Base-by-base conservation (phyloP, 1,139 yeast species). In the Candida dubliniensis region DNA sequence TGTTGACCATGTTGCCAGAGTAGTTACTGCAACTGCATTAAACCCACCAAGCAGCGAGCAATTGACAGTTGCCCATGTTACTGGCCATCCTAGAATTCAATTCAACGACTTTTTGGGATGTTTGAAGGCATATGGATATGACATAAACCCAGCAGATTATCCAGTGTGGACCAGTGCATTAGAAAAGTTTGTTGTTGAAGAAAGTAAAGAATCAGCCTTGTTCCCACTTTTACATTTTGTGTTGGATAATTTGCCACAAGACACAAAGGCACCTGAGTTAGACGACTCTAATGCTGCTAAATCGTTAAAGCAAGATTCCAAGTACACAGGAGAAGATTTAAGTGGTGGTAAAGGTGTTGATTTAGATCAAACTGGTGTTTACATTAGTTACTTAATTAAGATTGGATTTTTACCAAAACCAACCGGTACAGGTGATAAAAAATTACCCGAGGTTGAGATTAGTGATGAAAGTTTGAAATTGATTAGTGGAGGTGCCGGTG, bases 1-100 rank as follows among this genome's bases (percentile, higher is more conserved):
- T 3, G 99, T 93, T 31, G 98, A 93, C 57, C 99, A 93, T 58
- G 99, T 93, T 53, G 98, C 99, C 1, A 79, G 96, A 44, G 88
- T 90, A 23, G 89, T 85, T 30, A 87, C 84, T 42, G 90, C 98
- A 1, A 71, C 95, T 29, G 85, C 96, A 0, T 74, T 93, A 53
- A 80, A 81, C 54, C 95, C 96, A 30, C 89, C 95, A 31, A 62
- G 60, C 29, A 47, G 57, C 5, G 61, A 62, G 13, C 76, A 69
- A 39, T 67, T 88, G 37, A 69, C 81, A 1, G 99, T 93, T 41
- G 93, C 91, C 1, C 99, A 93, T 43, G 97, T 93, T n/a, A 93
- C 98, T 3, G 95, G 95, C 11, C 98, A 93, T 58, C 99, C 99
- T 49, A 81, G 98, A 63, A 81, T 89, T 48, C 73, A 79, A 41